Evolutionary conservation across 2,329 filamentous ascomycete genomes (phyloP).

Genomic region (Sclerotiophoma versabilis): DNA sequence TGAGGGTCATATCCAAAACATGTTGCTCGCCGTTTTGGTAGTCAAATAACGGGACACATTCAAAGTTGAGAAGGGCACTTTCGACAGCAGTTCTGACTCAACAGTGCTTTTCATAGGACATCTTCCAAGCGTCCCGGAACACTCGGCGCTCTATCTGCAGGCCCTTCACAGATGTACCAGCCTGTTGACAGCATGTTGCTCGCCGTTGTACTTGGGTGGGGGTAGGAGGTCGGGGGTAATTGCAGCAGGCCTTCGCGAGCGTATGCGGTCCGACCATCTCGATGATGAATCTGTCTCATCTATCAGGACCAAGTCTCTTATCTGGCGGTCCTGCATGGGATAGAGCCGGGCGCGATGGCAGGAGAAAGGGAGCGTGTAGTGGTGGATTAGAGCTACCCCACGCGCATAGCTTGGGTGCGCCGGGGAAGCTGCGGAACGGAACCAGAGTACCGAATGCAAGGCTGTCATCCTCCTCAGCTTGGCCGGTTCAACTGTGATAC

Average conservation of each 20-base stretch:
- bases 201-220: too few relatives aligned
- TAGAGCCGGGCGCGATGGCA: not conserved
- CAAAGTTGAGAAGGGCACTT: too few relatives aligned
- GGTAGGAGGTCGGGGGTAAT: too few relatives aligned
- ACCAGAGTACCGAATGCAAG: constrained; percentile 1
- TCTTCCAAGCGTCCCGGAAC: too few relatives aligned
- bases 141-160: too few relatives aligned
- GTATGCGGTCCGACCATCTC: not conserved
- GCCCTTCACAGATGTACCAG: too few relatives aligned
- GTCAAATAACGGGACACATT: too few relatives aligned
- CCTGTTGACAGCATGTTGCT: too few relatives aligned
- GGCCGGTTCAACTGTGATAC: not conserved
- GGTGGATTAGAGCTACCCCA: constrained; percentile 12
- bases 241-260: not conserved
- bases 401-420: constrained; percentile 1
- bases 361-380: not conserved
- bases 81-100: too few relatives aligned
- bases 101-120: too few relatives aligned
- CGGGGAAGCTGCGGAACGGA: constrained; percentile 8
- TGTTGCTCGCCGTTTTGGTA: too few relatives aligned
- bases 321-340: not conserved
- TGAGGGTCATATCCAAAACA: too few relatives aligned
- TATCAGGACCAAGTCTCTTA: not conserved
- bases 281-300: not conserved
- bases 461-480: not conserved